Evolutionary conservation across 1,284 basidiomycete species (phyloP).

Genomic region (Flammula alnicola): DNA sequence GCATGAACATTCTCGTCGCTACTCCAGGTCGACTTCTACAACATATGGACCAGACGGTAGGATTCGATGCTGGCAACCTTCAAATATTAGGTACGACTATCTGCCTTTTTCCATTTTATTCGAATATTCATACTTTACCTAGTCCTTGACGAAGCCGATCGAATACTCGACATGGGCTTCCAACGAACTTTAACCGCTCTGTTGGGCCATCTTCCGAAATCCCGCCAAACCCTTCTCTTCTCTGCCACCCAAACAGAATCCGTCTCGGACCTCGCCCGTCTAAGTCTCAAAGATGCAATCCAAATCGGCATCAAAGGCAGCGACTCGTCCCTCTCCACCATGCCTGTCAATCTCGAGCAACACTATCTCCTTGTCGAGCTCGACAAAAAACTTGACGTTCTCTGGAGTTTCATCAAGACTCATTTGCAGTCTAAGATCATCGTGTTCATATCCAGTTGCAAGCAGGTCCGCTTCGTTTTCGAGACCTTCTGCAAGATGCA

Average conservation of each 20-base stretch:
- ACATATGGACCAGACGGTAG: constrained; percentile 98
- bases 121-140: constrained; percentile 9
- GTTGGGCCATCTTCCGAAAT: constrained; percentile 83
- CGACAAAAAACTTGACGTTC: constrained; percentile 88
- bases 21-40: constrained; percentile 95
- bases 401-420: constrained; percentile 96
- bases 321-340: constrained; percentile 49
- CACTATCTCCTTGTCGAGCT: constrained; percentile 88
- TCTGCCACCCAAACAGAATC: constrained; percentile 97
- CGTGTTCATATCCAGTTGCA: constrained; percentile 94
- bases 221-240: constrained; percentile 93
- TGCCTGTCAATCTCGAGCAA: constrained; percentile 79
- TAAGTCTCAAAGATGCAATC: constrained; percentile 86
- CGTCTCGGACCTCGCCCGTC: constrained; percentile 86
- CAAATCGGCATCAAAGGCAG: constrained; percentile 69
- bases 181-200: constrained; percentile 89
- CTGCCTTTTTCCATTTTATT: neutral
- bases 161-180: constrained; percentile 97
- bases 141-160: constrained; percentile 97
- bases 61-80: constrained; percentile 90
- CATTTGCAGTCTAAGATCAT: constrained; percentile 93
- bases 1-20: constrained; percentile 98
- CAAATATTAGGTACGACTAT: constrained; percentile 85
- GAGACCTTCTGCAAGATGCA: constrained; percentile 96
- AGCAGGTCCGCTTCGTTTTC: constrained; percentile 97